phyloP scores from a whole-genome alignment of 1,284 basidiomycete genomes.

The Naganishia liquefaciens region DNA sequence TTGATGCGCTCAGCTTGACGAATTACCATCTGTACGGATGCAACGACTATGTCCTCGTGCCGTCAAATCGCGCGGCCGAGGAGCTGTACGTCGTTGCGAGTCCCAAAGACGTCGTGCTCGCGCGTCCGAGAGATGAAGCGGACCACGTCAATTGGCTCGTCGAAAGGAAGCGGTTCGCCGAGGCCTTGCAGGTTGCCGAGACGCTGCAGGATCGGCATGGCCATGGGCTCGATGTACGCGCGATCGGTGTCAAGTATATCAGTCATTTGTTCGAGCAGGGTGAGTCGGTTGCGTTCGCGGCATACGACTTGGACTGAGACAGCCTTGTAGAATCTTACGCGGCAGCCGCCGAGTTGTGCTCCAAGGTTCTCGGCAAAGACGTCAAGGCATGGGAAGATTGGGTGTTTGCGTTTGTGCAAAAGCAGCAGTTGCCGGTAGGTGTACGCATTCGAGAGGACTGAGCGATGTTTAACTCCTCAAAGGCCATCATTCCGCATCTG shows the following conservation, averaged over 20 bases:
- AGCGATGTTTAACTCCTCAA: neutral
- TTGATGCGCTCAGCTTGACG: slow-evolving; percentile 77
- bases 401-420: slow-evolving; percentile 88
- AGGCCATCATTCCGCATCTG: slow-evolving; percentile 85
- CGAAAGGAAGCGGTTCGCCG: slow-evolving; percentile 79
- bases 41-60: slow-evolving; percentile 80
- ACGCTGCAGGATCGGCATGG: slow-evolving; percentile 57
- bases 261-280: slow-evolving; percentile 75
- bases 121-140: slow-evolving; percentile 77
- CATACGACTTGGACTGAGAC: slow-evolving; percentile 5
- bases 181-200: slow-evolving; percentile 84
- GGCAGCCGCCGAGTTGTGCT: slow-evolving; percentile 81
- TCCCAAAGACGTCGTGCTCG: slow-evolving; percentile 82
- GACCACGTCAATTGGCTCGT: slow-evolving; percentile 95
- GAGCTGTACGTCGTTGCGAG: slow-evolving; percentile 73
- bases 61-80: slow-evolving; percentile 46
- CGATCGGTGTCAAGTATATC: slow-evolving; percentile 81
- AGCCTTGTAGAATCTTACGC: slow-evolving; percentile 68
- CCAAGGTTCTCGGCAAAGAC: slow-evolving; percentile 81
- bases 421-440: slow-evolving; percentile 72
- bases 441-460: neutral
- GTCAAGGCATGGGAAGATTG: slow-evolving; percentile 87
- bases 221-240: slow-evolving; percentile 62
- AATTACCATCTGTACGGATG: slow-evolving; percentile 83
- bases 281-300: slow-evolving; percentile 47